Evolutionary conservation across 129 eudicot genomes (phyloP).

Genomic region (Cynara cardunculus): DNA sequence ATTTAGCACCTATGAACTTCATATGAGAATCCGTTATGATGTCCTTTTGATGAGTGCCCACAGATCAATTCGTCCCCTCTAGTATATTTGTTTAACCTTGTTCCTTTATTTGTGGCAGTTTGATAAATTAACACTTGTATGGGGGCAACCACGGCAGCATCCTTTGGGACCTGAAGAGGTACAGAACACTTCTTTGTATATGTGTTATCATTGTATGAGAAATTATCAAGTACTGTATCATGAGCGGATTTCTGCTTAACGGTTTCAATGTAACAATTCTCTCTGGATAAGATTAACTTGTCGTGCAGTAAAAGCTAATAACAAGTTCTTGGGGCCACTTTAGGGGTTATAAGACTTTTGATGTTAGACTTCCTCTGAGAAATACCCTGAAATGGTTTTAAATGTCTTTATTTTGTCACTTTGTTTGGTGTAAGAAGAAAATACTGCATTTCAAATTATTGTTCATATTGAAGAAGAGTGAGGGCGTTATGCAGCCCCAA

Average conservation of each 20-base stretch:
- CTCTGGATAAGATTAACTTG: neutral
- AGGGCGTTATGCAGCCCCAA: neutral
- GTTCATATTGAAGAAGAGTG: neutral
- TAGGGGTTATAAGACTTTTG: neutral
- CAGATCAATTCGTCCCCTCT: neutral
- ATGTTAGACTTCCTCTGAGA: neutral
- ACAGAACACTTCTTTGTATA: constrained; percentile 11
- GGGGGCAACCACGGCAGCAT: constrained; percentile 97
- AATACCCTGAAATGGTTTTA: constrained; percentile 3
- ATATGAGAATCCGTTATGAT: neutral
- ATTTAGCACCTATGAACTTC: neutral
- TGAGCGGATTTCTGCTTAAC: neutral
- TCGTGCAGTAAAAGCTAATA: neutral
- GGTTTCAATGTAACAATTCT: neutral
- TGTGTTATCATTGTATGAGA: constrained; percentile 6
- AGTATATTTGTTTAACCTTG: constrained; percentile 4
- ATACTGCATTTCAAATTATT: neutral
- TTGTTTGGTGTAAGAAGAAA: constrained; percentile 3
- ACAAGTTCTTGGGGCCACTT: neutral
- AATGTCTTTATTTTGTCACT: neutral
- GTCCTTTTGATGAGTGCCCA: neutral
- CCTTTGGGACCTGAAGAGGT: constrained; percentile 86
- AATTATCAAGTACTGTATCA: neutral
- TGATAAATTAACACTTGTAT: constrained; percentile 69
- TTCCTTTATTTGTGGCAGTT: constrained; percentile 45